A percentile compares a stretch with the other conserved stretches of the same genome.
phyloP scores from a whole-genome alignment of 2,329 filamentous ascomycete species.

The Colletotrichum lindemuthianum region DNA sequence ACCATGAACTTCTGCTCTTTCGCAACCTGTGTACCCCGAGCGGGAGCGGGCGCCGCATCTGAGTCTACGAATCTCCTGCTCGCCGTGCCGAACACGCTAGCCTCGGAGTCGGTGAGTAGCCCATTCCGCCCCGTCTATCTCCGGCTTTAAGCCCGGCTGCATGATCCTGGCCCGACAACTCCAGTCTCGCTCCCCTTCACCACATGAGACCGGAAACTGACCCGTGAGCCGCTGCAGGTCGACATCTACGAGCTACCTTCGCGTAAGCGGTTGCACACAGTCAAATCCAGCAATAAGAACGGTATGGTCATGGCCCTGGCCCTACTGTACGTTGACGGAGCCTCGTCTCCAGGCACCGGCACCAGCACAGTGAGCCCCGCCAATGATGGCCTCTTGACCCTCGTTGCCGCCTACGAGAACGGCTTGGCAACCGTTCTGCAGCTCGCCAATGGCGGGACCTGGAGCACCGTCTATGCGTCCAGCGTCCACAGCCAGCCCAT shows the following conservation, averaged over 20 bases:
- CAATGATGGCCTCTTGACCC: conserved; percentile 55
- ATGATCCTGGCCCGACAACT: not conserved
- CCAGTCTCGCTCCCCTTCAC: not conserved
- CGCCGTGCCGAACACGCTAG: conserved; percentile 82
- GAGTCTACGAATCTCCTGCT: conserved; percentile 61
- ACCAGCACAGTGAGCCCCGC: not conserved
- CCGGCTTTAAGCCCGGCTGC: conserved; percentile 24
- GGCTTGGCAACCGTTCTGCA: conserved; percentile 76
- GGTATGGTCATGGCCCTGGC: conserved; percentile 92
- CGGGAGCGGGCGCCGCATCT: conserved; percentile 5
- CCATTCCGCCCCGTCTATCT: conserved; percentile 7
- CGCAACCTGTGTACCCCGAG: conserved; percentile 60
- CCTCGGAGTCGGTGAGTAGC: conserved; percentile 72
- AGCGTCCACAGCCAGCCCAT: conserved; percentile 83
- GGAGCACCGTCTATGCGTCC: conserved; percentile 68
- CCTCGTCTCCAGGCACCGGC: conserved; percentile 20
- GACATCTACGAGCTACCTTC: conserved; percentile 87
- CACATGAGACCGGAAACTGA: conserved; percentile 26
- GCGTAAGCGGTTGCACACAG: conserved; percentile 72
- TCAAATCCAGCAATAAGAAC: conserved; percentile 60
- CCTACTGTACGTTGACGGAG: conserved; percentile 61
- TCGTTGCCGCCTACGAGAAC: conserved; percentile 86
- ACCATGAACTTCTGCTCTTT: conserved; percentile 96
- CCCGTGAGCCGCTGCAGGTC: conserved; percentile 57
- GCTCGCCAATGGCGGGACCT: conserved; percentile 53